Base-by-base conservation (phyloP, 2,329 filamentous ascomycete genomes). In the Colletotrichum sp. region DNA sequence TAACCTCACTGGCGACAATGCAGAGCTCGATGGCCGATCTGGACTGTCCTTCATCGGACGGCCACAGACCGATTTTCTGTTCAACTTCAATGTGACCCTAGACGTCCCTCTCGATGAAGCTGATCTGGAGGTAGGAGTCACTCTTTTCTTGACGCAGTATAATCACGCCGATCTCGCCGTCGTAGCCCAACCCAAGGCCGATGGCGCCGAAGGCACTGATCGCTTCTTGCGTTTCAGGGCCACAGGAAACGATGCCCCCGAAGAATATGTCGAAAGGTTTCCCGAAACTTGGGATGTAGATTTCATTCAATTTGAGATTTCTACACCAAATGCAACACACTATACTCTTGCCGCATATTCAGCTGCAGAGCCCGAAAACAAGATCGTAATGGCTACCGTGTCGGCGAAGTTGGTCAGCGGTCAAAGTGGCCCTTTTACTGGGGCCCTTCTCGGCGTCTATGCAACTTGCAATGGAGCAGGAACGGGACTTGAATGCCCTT, bases 251-350 rank as follows among this genome's bases (percentile, higher is more conserved):
- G 1, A 21, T 48, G n/a, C 43, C 10, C 43, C 43, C 7, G 43
- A 48, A 21, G 43, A 48, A 48, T 7, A 21, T 5, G 0, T 48
- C 43, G n/a, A 21, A 10, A 48, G 4, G 5, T 0, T 48, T 1
- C 43, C 43, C 5, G 10, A 21, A 21, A 21, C 18, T 3, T 48
- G 43, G 43, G 1, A 48, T 4, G 0, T 0, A 48, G 0, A n/a
- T 3, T 2, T 48, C 0, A 48, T 48, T 48, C 43, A 21, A 48
- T 0, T 21, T 0, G 43, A 48, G n/a, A 48, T 48, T 21, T 48
- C n/a, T 48, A 21, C 43, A 13, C 43, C 43, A 48, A 48, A 48
- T 21, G n/a, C 43, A 48, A 48, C 43, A 1, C 43, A 48, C 2
- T 48, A 48, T 2, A 48, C 43, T 7, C 10, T 48, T 13, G 4